Base-by-base conservation (phyloP, 768 basidiomycete genomes). In the Cubamyces lactineus region DNA sequence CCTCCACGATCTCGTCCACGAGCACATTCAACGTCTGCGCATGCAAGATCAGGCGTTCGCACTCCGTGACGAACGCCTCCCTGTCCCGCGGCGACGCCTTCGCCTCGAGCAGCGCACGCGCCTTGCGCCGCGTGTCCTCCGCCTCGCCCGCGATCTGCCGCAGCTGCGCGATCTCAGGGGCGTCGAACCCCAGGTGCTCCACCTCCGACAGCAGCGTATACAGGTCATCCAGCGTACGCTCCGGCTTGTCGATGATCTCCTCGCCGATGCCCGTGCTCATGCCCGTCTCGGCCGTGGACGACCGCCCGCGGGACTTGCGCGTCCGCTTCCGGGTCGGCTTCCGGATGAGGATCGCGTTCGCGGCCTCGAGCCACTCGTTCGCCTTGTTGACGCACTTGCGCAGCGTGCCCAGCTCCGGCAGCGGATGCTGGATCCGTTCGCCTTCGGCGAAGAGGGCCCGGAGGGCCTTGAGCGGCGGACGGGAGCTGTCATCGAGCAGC, bases 291-390 rank as follows among this genome's bases (percentile, higher is more conserved):
- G 49, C 58, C 5, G 58, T 60, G 77, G 81, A 45, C 60, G 73
- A 46, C 40, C 86, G 81, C 30, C 86, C 82, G 60, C 83, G 82
- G 52, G 86, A 82, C 58, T 86, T 79, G 54, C 86, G 82, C 19
- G 87, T 80, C n/a, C 89, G 88, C 71, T 91, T 91, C 56, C 90
- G 82, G 63, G 86, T 88, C 69, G 89, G 87, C 73, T 92, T 93
- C 57, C 91, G 87, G 53, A 88, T 83, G 62, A 88, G 79, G 75
- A 92, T 92, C 0, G 83, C 79, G 65, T 91, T 91, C 34, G 91
- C 91, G 9, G 85, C 80, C 61, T 94, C 92, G n/a, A 94, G 79
- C 94, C 94, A 96, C 69, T 90, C 89, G 65, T 87, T 92, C 19
- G 91, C 94, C 63, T 85, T 82, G 46, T 73, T 83, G 54, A 98